Evolutionary conservation across 2,329 filamentous ascomycete genomes (phyloP), one percentile per base, ranked within the genome.

Genomic region (Fonsecaea pedrosoi): DNA sequence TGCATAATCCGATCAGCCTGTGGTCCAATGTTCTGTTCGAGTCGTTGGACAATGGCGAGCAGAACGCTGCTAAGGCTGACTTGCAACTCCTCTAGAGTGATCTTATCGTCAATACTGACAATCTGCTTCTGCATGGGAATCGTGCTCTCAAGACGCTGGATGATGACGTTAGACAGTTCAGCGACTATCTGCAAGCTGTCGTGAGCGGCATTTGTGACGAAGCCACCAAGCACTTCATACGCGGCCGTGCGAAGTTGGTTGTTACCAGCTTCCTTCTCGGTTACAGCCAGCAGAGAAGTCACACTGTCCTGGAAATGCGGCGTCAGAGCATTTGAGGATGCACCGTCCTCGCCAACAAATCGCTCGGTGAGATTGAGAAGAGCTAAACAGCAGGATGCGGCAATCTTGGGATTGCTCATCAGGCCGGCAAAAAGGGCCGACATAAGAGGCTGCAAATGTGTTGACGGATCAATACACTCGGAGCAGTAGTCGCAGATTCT

Each of bases 311-410:
- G 90, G 83, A 99, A 99, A 82, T 97, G 92, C 69, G 90, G 88
- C 1, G 94, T 96, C 58, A 99, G 84, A 53, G 92, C 86, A 82
- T 98, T 99, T 74, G 90, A 84, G 50, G 83, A 74, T 68, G 89
- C 90, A 58, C 92, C 92, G 64, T 89, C 86, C 63, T 97, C 94
- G 65, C 93, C 92, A 35, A 93, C 92, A 77, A 98, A 99, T 69
- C 94, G 90, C 77, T 99, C 95, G 10, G 95, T 94, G 77, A 99
- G 83, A 81, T 98, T 99, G 92, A 99, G 98, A 72, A 99, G 83
- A 37, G 95, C 94, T 95, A 96, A 97, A 83, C 95, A 99, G 88
- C 95, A 98, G 35, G 95, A 99, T 63, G 92, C 89, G 37, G 94
- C 95, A 89, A 99, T 99, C 87, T 96, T 97, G 67, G 93, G 90